Evolutionary conservation across 1,284 basidiomycete genomes (phyloP), one percentile per base, ranked within the genome.

Genomic region (Ganoderma leucocontextum): DNA sequence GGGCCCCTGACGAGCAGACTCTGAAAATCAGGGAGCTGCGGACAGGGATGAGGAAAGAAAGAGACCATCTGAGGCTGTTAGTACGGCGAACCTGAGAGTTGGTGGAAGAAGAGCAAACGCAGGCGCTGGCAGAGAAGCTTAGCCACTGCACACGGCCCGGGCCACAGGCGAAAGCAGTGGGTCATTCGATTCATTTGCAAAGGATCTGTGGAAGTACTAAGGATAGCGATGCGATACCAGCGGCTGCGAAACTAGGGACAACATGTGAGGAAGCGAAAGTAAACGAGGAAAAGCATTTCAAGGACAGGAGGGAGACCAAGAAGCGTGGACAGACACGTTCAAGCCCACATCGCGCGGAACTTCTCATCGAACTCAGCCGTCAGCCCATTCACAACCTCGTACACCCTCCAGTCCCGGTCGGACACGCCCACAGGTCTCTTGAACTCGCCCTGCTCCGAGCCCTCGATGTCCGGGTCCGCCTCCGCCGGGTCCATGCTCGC

Each of bases 371-470:
- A 91, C 70, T 89, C 85, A 17, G 74, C 77, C 49, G 80, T 79
- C 17, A 84, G 81, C 6, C 72, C 81, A 53, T 81, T 75, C 19
- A 90, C 80, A 22, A 89, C 80, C 67, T 84, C 80, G 67, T 87
- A 89, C 4, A 91, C 84, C 65, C 72, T 80, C 89, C 89, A 89
- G 73, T 91, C 89, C 8, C 70, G 75, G 35, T 85, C 81, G 0
- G 77, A 75, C 19, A 87, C 81, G 29, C 81, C 82, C 2, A 41
- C 57, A 0, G 87, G 86, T 62, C 79, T 75, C 66, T 72, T 75
- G 65, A 79, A 73, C 10, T 49, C 66, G 8, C 66, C 66, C 70
- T 73, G 42, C 70, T 75, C 29, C 65, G 74, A 12, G 74, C 78
- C 9, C 47, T 77, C 78, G 4, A 75, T 74, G 29, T 77, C 78